Percentiles rank a stretch among this genome's conserved stretches.
Conservation (phyloP, 2,329 filamentous ascomycete species). For the Colletotrichum neosansevieriae region DNA sequence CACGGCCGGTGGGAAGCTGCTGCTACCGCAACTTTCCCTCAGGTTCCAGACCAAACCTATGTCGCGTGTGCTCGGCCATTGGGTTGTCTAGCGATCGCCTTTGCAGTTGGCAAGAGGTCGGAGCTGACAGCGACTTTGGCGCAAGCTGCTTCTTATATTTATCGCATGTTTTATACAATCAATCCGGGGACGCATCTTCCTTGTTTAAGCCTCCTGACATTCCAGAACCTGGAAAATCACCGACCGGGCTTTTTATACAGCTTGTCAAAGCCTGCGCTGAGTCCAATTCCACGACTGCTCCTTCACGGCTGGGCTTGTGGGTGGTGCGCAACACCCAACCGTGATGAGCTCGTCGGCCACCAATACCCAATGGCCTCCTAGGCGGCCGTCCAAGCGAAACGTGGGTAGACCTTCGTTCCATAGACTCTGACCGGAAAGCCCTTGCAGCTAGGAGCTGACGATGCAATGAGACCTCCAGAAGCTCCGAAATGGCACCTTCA, state of each 20-base stretch:
- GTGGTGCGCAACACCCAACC: constrained; percentile 39
- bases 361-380: constrained; percentile 53
- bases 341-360: constrained; percentile 41
- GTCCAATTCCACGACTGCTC: constrained; percentile 46
- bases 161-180: not conserved
- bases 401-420: constrained; percentile 48
- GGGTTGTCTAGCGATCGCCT: constrained; percentile 12
- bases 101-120: constrained; percentile 23
- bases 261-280: constrained; percentile 20
- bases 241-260: not conserved
- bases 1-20: constrained; percentile 13
- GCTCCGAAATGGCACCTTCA: constrained; percentile 87
- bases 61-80: constrained; percentile 20
- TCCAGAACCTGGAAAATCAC: constrained; percentile 3
- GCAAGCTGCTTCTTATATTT: not conserved
- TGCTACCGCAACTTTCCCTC: constrained; percentile 19
- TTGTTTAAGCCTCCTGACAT: constrained; percentile 18
- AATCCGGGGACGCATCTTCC: not conserved
- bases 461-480: constrained; percentile 59
- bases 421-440: constrained; percentile 9
- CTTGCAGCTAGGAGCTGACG: constrained; percentile 12
- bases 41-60: constrained; percentile 16
- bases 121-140: constrained; percentile 11
- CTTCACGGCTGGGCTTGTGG: constrained; percentile 29
- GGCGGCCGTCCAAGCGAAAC: constrained; percentile 59